A percentile compares a stretch with the other conserved stretches of the same genome.
phyloP scores from a whole-genome alignment of 2,329 filamentous ascomycete genomes.

The Coleophoma cylindrospora region DNA sequence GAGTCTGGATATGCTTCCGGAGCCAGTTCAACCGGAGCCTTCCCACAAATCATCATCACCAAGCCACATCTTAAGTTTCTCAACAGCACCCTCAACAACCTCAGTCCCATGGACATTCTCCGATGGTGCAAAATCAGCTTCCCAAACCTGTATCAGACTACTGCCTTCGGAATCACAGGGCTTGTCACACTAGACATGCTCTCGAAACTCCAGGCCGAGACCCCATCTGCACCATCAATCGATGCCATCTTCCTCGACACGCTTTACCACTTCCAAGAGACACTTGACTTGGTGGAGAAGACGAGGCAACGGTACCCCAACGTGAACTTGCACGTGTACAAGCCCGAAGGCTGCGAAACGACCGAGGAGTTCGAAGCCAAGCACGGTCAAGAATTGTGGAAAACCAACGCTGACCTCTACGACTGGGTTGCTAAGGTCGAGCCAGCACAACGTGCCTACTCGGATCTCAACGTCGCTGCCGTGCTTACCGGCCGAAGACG shows the following conservation, averaged over 20 bases:
- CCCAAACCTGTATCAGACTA: conserved; percentile 83
- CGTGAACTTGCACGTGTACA: conserved; percentile 82
- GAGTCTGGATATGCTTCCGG: conserved; percentile 81
- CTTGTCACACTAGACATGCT: conserved; percentile 83
- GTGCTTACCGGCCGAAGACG: conserved; percentile 88
- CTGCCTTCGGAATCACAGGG: conserved; percentile 76
- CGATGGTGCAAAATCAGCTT: conserved; percentile 89
- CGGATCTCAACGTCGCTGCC: conserved; percentile 80
- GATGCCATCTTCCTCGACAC: conserved; percentile 80
- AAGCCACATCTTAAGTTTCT: conserved; percentile 84
- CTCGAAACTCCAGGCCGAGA: conserved; percentile 63
- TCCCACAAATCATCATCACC: conserved; percentile 80
- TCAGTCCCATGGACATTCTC: conserved; percentile 86
- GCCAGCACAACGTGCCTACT: conserved; percentile 86
- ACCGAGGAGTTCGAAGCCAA: conserved; percentile 73
- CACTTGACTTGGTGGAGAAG: conserved; percentile 66
- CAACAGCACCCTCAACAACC: conserved; percentile 81
- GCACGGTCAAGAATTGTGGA: conserved; percentile 81
- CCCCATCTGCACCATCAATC: conserved; percentile 52
- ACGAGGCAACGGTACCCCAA: conserved; percentile 73
- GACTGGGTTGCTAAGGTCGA: conserved; percentile 98
- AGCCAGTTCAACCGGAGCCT: conserved; percentile 52
- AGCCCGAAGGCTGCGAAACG: conserved; percentile 71
- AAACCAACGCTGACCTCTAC: conserved; percentile 81
- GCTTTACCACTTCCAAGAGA: conserved; percentile 77